Evolutionary conservation across 148 eudicot species (phyloP).

Genomic region (Silene conica): DNA sequence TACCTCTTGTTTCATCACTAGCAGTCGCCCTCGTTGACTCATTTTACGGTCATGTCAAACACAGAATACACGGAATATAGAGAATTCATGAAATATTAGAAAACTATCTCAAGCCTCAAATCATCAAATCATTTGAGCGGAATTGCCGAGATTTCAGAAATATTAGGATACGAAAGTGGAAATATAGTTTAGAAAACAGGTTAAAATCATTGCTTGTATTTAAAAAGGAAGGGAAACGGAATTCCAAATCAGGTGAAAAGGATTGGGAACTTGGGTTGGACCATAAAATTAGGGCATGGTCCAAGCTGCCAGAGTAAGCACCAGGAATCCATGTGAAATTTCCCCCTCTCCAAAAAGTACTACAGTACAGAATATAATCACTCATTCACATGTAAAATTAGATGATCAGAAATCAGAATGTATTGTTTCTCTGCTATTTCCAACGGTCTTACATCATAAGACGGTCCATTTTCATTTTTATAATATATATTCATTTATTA

Average conservation of each 20-base stretch:
- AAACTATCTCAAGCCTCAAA: background rate
- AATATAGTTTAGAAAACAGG: background rate
- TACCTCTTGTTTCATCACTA: background rate
- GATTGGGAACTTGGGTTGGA: conserved; percentile 13
- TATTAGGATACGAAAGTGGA: background rate
- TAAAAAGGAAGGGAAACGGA: conserved; percentile 30
- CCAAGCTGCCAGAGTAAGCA: conserved; percentile 46
- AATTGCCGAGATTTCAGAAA: background rate
- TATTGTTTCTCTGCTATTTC: conserved; percentile 8
- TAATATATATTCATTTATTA: too few relatives aligned
- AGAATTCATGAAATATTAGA: background rate
- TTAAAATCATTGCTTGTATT: background rate
- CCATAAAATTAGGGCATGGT: conserved; percentile 36
- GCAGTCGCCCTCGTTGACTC: background rate
- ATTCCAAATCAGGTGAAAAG: background rate
- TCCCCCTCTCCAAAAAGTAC: conserved; percentile 16
- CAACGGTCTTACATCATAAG: too few relatives aligned
- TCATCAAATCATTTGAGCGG: background rate
- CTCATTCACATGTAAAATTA: conserved; percentile 22
- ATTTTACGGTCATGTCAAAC: background rate
- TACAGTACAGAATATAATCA: conserved; percentile 5
- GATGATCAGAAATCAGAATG: background rate
- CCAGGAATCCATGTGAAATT: conserved; percentile 51
- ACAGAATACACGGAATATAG: background rate
- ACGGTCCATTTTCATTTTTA: too few relatives aligned